A percentile compares a stretch with the other conserved stretches of the same genome.
Evolutionary conservation across 1,139 yeast genomes (phyloP).

Genomic region (Schizosaccharomyces versatilis): DNA sequence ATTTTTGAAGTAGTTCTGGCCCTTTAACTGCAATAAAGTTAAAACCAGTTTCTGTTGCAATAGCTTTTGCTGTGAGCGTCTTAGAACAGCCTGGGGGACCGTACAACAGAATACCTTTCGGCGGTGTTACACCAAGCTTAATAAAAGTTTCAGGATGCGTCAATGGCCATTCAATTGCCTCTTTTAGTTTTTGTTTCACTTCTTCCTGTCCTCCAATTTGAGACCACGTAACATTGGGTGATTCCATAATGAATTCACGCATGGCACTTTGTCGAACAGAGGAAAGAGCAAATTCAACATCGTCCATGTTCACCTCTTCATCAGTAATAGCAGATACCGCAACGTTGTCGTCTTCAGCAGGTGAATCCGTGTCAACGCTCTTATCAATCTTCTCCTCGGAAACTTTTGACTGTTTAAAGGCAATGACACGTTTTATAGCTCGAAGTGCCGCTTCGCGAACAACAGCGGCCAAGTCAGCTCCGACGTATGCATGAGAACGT

Average conservation of each 20-base stretch:
- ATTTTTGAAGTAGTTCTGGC: constrained; percentile 88
- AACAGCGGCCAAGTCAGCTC: constrained; percentile 77
- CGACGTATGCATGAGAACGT: constrained; percentile 89
- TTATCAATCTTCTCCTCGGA: neutral
- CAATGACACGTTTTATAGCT: constrained; percentile 44
- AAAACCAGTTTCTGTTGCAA: constrained; percentile 95
- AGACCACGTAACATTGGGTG: constrained; percentile 81
- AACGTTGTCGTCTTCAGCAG: neutral
- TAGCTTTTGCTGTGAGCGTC: constrained; percentile 92
- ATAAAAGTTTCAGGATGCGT: constrained; percentile 60
- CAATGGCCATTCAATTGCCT: constrained; percentile 79
- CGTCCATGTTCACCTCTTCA: constrained; percentile 25
- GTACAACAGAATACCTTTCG: constrained; percentile 78
- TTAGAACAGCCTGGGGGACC: constrained; percentile 99
- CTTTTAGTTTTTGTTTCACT: constrained; percentile 55
- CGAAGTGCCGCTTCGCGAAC: constrained; percentile 76
- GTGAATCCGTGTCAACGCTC: neutral
- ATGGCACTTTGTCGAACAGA: constrained; percentile 87
- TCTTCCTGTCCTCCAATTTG: constrained; percentile 92
- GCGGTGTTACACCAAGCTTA: constrained; percentile 63
- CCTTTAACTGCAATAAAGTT: constrained; percentile 95
- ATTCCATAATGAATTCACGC: constrained; percentile 77
- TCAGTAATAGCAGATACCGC: constrained; percentile 17
- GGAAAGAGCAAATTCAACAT: constrained; percentile 43
- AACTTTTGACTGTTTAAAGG: constrained; percentile 6